Evolutionary conservation across 768 basidiomycete genomes (phyloP), one percentile per base, ranked within the genome.

Genomic region (Naganishia vishniacii): DNA sequence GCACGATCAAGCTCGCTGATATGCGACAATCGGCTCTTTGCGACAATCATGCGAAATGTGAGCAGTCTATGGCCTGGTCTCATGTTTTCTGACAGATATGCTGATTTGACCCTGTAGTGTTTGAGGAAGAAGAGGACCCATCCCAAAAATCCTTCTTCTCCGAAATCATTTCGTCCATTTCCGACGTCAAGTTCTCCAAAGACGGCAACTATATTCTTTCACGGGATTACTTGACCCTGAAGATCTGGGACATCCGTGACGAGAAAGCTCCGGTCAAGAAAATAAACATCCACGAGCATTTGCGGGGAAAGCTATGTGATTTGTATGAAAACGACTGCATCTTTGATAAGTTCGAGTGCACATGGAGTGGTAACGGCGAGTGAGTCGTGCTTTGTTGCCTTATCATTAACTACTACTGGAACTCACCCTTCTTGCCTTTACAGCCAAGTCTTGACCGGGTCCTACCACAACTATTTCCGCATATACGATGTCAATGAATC

Each of bases 241-340:
- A 97, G 83, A 94, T 99, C 75, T 99, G 95, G 95, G 95, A 99
- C 78, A 84, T 98, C 79, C 95, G 95, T 78, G 98, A 98, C 93
- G 95, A 99, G 79, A 86, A 85, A 68, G 85, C 88, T 71, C 95
- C 95, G 15, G 80, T 99, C 65, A 94, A 95, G 81, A 98, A 92
- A 13, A 98, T 99, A 77, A 88, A 91, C 59, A 98, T 99, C 72
- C 95, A 99, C 74, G 95, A 99, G 71, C 94, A 98, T 78, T 82
- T 99, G 47, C 86, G 94, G 59, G 89, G 90, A 61, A 99, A 98
- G 78, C 85, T 99, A 8, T 99, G 95, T 78, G 95, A 99, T 78
- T 79, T 98, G 67, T 99, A 99, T 75, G 95, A 99, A 81, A 99
- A 98, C 72, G 95, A 99, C 74, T 98, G 95, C 79, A 99, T 99